phyloP scores from a whole-genome alignment of 2,329 filamentous ascomycete genomes.

The Trichoderma sp. region DNA sequence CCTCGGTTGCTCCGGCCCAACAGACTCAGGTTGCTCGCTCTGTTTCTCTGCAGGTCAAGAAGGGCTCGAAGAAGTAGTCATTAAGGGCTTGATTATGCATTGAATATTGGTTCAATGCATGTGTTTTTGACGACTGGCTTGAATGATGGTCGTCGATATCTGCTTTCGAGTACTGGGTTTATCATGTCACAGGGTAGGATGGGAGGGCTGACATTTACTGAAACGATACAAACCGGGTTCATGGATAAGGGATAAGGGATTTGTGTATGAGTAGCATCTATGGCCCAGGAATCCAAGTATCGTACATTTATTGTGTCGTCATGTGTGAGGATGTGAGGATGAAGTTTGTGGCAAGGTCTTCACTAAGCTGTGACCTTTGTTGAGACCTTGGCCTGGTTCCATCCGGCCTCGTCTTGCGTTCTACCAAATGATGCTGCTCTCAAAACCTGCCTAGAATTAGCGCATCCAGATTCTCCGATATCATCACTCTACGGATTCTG shows the following conservation, averaged over 20 bases:
- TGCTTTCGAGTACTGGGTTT: background rate
- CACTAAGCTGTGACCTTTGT: no score
- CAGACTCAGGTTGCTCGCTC: background rate
- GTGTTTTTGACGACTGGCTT: background rate
- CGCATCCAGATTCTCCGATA: no score
- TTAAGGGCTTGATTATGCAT: background rate
- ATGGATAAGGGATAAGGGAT: background rate
- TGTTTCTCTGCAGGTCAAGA: background rate
- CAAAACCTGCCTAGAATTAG: no score
- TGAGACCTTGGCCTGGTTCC: no score
- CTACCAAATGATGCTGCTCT: no score
- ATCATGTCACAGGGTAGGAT: constrained; percentile 15
- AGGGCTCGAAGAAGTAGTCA: background rate
- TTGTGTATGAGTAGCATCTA: constrained; percentile 13
- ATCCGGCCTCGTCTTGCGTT: no score
- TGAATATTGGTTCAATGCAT: background rate
- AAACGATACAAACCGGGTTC: background rate
- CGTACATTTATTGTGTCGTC: background rate
- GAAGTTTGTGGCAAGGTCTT: no score
- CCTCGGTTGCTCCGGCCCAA: background rate
- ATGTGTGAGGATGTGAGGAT: background rate
- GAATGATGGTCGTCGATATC: background rate
- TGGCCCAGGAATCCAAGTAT: background rate
- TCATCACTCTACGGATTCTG: no score
- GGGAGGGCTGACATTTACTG: constrained; percentile 19